Evolutionary conservation across 148 eudicot species (phyloP).

Genomic region (Salicornia ramosissima): DNA sequence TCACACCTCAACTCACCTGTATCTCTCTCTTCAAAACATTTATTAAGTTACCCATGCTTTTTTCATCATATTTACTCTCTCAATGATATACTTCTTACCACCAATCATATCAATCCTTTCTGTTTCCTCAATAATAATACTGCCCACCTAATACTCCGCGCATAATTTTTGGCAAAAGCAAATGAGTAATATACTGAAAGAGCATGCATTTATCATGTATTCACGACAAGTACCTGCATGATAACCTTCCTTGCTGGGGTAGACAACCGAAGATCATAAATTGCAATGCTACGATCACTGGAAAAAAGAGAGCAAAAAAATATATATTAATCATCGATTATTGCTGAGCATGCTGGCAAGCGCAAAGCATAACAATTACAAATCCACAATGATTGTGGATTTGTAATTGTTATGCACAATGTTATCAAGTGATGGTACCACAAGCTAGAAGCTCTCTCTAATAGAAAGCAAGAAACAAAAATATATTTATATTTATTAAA

Average conservation of each 20-base stretch:
- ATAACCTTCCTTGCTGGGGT: conserved; percentile 78
- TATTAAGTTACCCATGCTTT: too few species aligned
- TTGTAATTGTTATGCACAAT: too few species aligned
- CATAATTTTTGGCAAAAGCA: too few species aligned
- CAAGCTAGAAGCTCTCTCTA: background rate
- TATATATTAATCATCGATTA: background rate
- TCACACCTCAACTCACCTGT: too few species aligned
- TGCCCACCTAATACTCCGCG: too few species aligned
- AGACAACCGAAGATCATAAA: conserved; percentile 85
- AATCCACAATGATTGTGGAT: background rate
- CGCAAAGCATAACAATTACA: background rate
- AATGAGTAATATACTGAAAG: too few species aligned
- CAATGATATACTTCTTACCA: too few species aligned
- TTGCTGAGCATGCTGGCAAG: background rate
- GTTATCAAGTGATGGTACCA: background rate
- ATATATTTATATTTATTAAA: background rate
- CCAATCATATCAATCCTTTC: too few species aligned
- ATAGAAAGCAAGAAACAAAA: background rate
- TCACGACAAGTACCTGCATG: conserved; percentile 55
- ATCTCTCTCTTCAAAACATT: too few species aligned
- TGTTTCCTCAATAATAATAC: too few species aligned
- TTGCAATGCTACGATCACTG: conserved; percentile 90
- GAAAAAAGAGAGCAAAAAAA: conserved; percentile 13
- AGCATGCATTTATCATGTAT: background rate
- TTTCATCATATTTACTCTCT: too few species aligned